Evolutionary conservation across 2,329 filamentous ascomycete genomes (phyloP), one percentile per base, ranked within the genome.

Genomic region (Neofusicoccum sp.): DNA sequence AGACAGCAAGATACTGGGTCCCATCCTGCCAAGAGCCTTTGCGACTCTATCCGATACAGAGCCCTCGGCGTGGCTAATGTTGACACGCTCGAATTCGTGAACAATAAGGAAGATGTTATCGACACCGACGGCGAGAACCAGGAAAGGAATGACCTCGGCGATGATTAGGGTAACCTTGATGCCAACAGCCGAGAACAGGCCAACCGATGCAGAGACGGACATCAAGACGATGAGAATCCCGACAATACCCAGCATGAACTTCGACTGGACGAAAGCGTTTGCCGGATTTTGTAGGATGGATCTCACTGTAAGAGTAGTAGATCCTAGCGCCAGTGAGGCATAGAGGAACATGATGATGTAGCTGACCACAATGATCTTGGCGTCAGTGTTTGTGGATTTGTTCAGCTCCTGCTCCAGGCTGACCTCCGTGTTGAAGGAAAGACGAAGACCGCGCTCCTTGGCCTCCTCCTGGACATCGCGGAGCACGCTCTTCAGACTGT

Each of bases 291-390:
- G 86, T 54, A 97, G 78, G 49, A 98, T 80, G 63, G 94, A 90
- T 68, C 85, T 86, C 64, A 93, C 80, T 1, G 89, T 91, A 63
- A 96, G 81, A 5, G 90, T 93, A 0, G 91, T 95, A 1, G 93
- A 97, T 0, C 95, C 95, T 0, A 99, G 83, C 0, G 95, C 93
- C 60, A 99, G 79, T 5, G 94, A 98, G 3, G 93, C 95, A 73
- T 99, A 99, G 66, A 99, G 79, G 77, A 99, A 99, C 95, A 99
- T 99, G 80, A 97, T 92, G 67, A 98, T 84, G 78, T 99, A 99
- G 82, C 94, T 98, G 77, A 99, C 89, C 61, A 94, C 87, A 29
- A 99, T 88, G 71, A 99, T 99, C 76, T 94, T 97, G 48, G 94
- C 96, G 76, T 99, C 95, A 0, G 95, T 98, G 76, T 99, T 99